Percentiles rank a stretch among this genome's conserved stretches.
These are phyloP conservation scores for Eucalyptus regnans DNA, from an alignment of 345 rosid species.

Conservation along the genomic window DNA sequence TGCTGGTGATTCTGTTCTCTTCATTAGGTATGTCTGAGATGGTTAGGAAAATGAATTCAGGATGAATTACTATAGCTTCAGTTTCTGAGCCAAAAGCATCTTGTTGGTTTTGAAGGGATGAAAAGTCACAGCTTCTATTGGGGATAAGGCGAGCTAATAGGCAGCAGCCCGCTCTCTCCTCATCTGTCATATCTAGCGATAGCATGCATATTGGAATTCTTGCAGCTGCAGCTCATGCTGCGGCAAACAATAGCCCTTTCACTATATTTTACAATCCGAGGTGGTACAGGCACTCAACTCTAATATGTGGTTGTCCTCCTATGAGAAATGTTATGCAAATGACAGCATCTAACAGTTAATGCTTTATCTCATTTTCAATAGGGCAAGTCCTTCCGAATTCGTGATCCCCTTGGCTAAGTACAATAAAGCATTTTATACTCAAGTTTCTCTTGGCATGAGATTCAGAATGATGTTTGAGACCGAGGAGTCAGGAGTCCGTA, in stretches of 20 bases:
- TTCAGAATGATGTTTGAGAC: slow-evolving; percentile 99
- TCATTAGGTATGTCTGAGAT: slow-evolving; percentile 45
- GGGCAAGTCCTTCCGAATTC: slow-evolving; percentile 97
- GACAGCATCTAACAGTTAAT: slow-evolving; percentile 4
- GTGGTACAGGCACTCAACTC: slow-evolving; percentile 5
- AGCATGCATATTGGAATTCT: slow-evolving; percentile 99
- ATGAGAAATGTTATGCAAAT: neutral
- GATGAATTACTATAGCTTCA: neutral
- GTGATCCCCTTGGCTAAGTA: slow-evolving; percentile 95
- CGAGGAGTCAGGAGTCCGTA: slow-evolving; percentile 89
- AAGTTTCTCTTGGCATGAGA: slow-evolving; percentile 90
- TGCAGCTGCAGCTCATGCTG: slow-evolving; percentile 99
- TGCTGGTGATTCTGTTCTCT: slow-evolving; percentile 92
- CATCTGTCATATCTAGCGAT: slow-evolving; percentile 93
- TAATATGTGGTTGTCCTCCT: neutral
- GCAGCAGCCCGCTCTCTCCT: slow-evolving; percentile 87
- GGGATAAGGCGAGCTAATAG: slow-evolving; percentile 85
- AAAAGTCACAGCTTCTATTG: slow-evolving; percentile 77
- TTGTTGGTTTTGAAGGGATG: slow-evolving; percentile 48
- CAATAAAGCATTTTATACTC: slow-evolving; percentile 75
- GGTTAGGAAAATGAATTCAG: neutral
- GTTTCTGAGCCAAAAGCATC: neutral
- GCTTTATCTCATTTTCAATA: slow-evolving; percentile 13
- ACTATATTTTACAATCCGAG: slow-evolving; percentile 93
- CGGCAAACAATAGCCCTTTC: slow-evolving; percentile 86